Percentiles rank a stretch among this genome's conserved stretches.
phyloP scores from a whole-genome alignment of 768 basidiomycete species.

The Tulasnella sp. region DNA sequence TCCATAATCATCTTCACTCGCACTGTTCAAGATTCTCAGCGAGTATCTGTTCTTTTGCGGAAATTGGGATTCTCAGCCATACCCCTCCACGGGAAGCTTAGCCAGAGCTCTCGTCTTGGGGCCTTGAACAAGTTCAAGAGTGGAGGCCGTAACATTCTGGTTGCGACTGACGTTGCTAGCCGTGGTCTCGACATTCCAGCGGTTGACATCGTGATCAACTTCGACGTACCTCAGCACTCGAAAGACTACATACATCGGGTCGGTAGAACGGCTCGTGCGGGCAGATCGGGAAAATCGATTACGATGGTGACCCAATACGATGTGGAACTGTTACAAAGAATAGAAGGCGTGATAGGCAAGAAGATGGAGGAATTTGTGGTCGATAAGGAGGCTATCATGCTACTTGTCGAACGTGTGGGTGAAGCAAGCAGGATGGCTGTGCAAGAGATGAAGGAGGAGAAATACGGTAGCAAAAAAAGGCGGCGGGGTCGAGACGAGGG shows the following conservation, averaged over 20 bases:
- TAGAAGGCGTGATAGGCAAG: slow-evolving; percentile 83
- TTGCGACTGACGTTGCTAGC: slow-evolving; percentile 94
- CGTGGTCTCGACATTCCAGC: slow-evolving; percentile 91
- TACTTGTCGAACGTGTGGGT: slow-evolving; percentile 77
- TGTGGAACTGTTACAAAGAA: slow-evolving; percentile 88
- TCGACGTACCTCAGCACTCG: slow-evolving; percentile 92
- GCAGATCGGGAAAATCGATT: slow-evolving; percentile 91
- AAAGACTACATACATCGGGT: slow-evolving; percentile 99
- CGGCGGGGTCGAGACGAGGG: slow-evolving; percentile 28
- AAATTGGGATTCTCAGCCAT: slow-evolving; percentile 89
- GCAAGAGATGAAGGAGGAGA: slow-evolving; percentile 70
- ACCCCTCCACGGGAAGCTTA: slow-evolving; percentile 89
- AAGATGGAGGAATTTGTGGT: slow-evolving; percentile 82
- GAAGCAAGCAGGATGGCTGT: slow-evolving; percentile 65
- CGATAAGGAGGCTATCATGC: slow-evolving; percentile 76
- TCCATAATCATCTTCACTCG: slow-evolving; percentile 94
- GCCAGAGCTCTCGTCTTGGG: slow-evolving; percentile 84
- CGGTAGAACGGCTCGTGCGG: slow-evolving; percentile 92
- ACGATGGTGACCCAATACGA: slow-evolving; percentile 99
- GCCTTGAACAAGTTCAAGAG: slow-evolving; percentile 92
- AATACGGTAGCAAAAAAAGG: slow-evolving; percentile 35
- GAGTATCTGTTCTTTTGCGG: slow-evolving; percentile 78
- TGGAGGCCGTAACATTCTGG: slow-evolving; percentile 78
- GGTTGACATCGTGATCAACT: slow-evolving; percentile 96
- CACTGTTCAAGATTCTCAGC: slow-evolving; percentile 85